Base-by-base conservation (phyloP, 176 grass and related monocot genomes). In the Raddia guianensis region DNA sequence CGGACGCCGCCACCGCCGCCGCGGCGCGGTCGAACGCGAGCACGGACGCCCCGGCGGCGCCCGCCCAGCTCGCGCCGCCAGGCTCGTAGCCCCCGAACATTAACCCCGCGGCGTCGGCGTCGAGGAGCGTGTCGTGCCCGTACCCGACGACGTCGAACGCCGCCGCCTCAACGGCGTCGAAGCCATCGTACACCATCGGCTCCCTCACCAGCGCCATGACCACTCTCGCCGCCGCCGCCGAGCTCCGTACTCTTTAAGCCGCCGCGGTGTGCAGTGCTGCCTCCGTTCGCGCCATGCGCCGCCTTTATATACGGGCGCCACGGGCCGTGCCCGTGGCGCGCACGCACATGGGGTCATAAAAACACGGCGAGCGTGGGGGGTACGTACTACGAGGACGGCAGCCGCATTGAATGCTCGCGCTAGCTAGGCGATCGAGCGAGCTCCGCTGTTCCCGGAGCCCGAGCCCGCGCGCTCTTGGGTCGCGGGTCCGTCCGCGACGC, bases 141-240 rank as follows among this genome's bases (percentile, higher is more conserved):
- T 84, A 84, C 20, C 81, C 87, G 3, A 89, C 27, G 27, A 33
- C 18, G 35, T 84, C 81, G 35, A 88, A 74, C 56, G 5, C 77
- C 18, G 18, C 81, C 18, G 56, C 71, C 27, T 82, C 69, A 16
- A 3, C 50, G 10, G 55, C 27, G 5, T 82, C 80, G 47, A 44
- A 73, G 57, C 68, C 34, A 11, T 52, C 35, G 48, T 32, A 74
- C 80, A 72, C n/a, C 66, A 45, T 5, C 18, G 53, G 87, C 82
- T 89, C 82, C 66, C 82, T 47, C 66, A 89, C 72, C 40, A 85
- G 12, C 58, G 87, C 82, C 87, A 89, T 89, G 74, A 11, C 13
- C 12, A 52, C 59, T 5, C 37, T 2, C 37, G 37, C 12, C 9
- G 13, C 73, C 40, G 50, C 34, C 32, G 5, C 61, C 37, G 43